Evolutionary conservation across 2,329 filamentous ascomycete genomes (phyloP), one percentile per base, ranked within the genome.

Genomic region (Fusarium pseudograminearum): DNA sequence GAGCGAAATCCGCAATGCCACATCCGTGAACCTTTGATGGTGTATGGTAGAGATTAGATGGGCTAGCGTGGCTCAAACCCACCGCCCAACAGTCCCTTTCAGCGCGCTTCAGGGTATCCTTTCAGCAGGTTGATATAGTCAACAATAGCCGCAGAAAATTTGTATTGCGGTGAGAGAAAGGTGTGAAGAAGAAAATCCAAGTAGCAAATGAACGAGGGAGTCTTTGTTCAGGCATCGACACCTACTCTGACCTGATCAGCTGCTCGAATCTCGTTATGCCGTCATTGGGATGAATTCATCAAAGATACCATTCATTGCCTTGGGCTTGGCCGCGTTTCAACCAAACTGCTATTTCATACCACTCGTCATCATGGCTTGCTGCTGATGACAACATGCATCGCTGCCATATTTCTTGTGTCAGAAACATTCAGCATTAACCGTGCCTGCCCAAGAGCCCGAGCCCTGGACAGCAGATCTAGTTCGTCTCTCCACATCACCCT

Each of bases 401-500:
- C 53, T 68, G 42, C 42, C 41, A 36, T 57, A 41, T 47, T 22
- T 47, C 26, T 56, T 24, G 28, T 67, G 52, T 34, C 51, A 56
- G 53, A 54, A 53, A 65, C 66, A 41, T 31, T 22, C 48, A 46
- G 46, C 26, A 56, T 53, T 16, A 50, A 41, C 16, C 26, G 33
- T 56, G 42, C 38, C 58, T 61, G 57, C 66, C 72, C 67, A 66
- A 65, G 65, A 34, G 22, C 22, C 38, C 28, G 12, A 52, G 62
- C 72, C 70, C 73, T 61, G 73, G 73, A 69, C 69, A 63, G 73
- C 70, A 75, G 73, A 74, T 75, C 73, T 69, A 69, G 61, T 65
- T 68, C 57, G 44, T 61, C 52, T 60, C 63, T 59, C 67, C 71
- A 73, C 67, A 65, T 65, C 62, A 61, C 65, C 58, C 69, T 61